phyloP scores from a whole-genome alignment of 1,139 yeast genomes.

The Sugiyamaella novakii region DNA sequence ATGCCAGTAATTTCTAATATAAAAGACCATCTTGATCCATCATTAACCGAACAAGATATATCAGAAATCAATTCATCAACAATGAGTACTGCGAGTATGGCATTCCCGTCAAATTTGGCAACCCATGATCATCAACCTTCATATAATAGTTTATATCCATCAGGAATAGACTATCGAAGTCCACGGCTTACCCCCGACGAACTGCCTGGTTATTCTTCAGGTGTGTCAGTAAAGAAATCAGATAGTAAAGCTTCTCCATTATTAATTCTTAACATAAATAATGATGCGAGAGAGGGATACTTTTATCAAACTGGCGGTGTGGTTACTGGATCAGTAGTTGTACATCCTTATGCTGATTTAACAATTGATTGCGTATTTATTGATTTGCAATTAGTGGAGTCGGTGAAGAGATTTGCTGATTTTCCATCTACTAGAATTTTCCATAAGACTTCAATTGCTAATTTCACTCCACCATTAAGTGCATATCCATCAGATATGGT shows the following conservation, averaged over 20 bases:
- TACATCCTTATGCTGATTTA: constrained; percentile 18
- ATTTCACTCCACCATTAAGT: constrained; percentile 16
- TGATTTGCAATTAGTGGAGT: constrained; percentile 21
- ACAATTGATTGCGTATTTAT: constrained; percentile 14
- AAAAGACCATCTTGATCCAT: no score
- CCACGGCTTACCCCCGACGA: background rate
- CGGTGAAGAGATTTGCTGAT: constrained; percentile 22
- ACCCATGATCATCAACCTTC: no score
- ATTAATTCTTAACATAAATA: constrained; percentile 11
- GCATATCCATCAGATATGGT: constrained; percentile 19
- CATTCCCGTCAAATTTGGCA: no score
- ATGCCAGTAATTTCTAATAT: no score
- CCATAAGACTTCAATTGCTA: constrained; percentile 10
- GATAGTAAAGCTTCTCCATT: constrained; percentile 9
- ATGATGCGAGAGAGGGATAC: constrained; percentile 10
- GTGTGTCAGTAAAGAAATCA: constrained; percentile 15
- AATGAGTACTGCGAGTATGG: no score
- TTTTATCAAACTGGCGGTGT: constrained; percentile 22
- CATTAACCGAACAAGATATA: no score
- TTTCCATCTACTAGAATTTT: constrained; percentile 22
- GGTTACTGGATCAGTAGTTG: constrained; percentile 19
- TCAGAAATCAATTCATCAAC: no score
- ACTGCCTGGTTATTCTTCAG: constrained; percentile 18
- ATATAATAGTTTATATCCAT: no score
- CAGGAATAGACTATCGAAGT: no score